Conservation (phyloP, 768 basidiomycete species). For the Naganishia kalamii region DNA sequence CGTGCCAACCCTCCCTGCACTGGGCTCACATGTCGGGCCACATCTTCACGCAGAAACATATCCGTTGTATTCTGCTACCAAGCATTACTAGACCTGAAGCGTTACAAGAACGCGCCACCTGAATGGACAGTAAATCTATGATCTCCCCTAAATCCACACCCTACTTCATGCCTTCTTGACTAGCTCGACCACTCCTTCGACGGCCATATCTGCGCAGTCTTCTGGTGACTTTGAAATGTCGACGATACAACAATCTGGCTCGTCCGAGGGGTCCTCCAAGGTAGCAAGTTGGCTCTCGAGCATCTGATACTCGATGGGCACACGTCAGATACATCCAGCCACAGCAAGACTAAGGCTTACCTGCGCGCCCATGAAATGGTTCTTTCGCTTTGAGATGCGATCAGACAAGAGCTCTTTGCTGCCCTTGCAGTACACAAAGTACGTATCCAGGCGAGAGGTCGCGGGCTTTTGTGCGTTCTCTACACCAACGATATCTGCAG, state of each 20-base stretch:
- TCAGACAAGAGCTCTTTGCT: conserved; percentile 35
- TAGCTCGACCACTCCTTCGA: conserved; percentile 25
- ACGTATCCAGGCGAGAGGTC: conserved; percentile 54
- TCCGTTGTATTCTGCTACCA: no score
- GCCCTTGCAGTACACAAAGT: conserved; percentile 63
- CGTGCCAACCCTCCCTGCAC: no score
- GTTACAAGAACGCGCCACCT: no score
- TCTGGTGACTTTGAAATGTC: conserved; percentile 35
- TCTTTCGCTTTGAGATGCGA: conserved; percentile 41
- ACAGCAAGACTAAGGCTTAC: not conserved
- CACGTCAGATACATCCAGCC: not conserved
- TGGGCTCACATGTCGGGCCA: no score
- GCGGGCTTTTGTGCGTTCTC: conserved; percentile 33
- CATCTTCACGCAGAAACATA: no score
- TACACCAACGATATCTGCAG: not conserved
- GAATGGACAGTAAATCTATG: not conserved
- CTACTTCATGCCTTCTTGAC: conserved; percentile 2
- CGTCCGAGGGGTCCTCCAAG: conserved; percentile 40
- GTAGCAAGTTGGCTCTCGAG: conserved; percentile 41
- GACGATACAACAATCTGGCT: conserved; percentile 36
- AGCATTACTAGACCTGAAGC: no score
- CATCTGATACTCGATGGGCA: conserved; percentile 26
- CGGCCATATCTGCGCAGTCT: conserved; percentile 33
- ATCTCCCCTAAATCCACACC: not conserved
- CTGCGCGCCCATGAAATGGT: conserved; percentile 42